phyloP scores from a whole-genome alignment of 1,284 basidiomycete species.

The Austroboletus niveus region DNA sequence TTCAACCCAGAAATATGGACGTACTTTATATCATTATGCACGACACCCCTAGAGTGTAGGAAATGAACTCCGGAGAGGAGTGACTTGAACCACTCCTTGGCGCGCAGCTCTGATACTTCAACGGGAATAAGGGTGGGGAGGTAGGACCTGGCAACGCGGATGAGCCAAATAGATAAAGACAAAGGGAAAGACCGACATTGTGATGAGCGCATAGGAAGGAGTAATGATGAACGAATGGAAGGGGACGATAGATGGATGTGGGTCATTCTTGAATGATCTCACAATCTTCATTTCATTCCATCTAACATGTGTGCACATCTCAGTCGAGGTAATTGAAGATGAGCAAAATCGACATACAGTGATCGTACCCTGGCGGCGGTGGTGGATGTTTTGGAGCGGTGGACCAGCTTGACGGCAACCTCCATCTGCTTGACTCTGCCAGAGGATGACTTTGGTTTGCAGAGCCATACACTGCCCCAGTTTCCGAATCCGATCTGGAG shows the following conservation, averaged over 20 bases:
- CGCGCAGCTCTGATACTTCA: conserved; percentile 73
- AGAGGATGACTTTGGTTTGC: conserved; percentile 54
- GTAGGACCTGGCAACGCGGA: conserved; percentile 53
- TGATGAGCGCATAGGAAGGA: conserved; percentile 82
- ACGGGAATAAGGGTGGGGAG: conserved; percentile 80
- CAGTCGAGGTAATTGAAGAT: conserved; percentile 7
- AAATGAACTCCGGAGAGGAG: conserved; percentile 88
- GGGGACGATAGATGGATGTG: conserved; percentile 86
- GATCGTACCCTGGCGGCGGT: conserved; percentile 86
- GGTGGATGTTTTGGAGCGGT: conserved; percentile 73
- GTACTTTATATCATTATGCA: conserved; percentile 94
- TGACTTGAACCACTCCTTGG: conserved; percentile 81
- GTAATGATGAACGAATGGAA: conserved; percentile 94
- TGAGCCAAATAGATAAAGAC: conserved; percentile 17
- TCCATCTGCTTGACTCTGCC: conserved; percentile 45
- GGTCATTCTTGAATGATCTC: conserved; percentile 72
- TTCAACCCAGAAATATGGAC: conserved; percentile 24
- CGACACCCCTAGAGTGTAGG: conserved; percentile 82
- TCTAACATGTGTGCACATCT: conserved; percentile 36
- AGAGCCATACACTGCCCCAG: conserved; percentile 84
- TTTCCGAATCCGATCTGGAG: conserved; percentile 79
- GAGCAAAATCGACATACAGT: conserved; percentile 47
- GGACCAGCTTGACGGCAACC: conserved; percentile 89
- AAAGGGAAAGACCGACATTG: conserved; percentile 60
- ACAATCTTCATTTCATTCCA: conserved; percentile 97